These are phyloP conservation scores for Neopestalotiopsis sp. DNA, from an alignment of 2,329 filamentous ascomycete species.

Conservation along the genomic window DNA sequence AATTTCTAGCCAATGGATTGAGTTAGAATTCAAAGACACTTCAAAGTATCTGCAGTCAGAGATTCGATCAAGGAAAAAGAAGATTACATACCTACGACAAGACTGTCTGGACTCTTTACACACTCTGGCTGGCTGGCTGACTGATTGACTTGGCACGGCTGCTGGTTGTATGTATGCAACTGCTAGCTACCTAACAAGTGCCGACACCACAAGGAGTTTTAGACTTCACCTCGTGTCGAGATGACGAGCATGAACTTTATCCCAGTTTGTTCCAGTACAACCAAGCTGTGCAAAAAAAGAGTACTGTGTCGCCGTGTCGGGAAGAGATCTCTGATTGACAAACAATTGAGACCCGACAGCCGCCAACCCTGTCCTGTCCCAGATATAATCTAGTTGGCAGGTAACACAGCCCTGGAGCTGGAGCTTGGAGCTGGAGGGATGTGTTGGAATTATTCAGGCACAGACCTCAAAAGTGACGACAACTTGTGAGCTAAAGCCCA, in stretches of 20 bases:
- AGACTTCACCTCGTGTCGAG: neutral
- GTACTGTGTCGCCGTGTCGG: no score
- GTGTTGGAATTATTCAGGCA: no score
- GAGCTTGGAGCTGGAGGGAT: no score
- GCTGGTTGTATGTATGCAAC: neutral
- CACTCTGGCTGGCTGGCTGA: no score
- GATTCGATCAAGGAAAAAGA: neutral
- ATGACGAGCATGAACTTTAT: conserved; percentile 11
- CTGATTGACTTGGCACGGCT: no score
- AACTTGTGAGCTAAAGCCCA: neutral
- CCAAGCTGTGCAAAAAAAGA: neutral
- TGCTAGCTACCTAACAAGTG: neutral
- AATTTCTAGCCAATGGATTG: neutral
- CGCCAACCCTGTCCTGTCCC: conserved; percentile 2
- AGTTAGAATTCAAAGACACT: neutral
- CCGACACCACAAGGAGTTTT: conserved; percentile 5
- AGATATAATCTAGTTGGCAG: neutral
- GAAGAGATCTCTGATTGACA: neutral
- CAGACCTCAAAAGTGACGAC: no score
- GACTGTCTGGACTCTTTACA: no score
- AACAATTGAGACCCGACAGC: neutral
- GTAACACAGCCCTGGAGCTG: neutral
- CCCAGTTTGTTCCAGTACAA: neutral
- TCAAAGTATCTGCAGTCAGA: neutral
- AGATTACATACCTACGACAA: neutral